Conservation (phyloP, 805 yeast genomes). For the Suhomyces canberraensis region DNA sequence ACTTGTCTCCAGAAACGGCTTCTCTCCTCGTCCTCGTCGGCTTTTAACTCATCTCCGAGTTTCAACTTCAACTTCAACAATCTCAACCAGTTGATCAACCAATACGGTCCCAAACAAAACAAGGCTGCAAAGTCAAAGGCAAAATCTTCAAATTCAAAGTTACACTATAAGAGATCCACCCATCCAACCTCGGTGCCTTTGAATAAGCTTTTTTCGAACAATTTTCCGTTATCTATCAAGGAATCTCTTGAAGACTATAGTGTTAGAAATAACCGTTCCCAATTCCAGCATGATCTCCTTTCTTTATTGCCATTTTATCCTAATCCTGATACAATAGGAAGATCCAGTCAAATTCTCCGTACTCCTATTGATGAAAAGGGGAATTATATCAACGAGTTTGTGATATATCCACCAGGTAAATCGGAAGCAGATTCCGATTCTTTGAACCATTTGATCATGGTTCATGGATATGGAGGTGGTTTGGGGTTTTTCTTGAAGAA, state of each 20-base stretch:
- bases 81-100: slow-evolving; percentile 3
- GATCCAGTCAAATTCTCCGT: slow-evolving; percentile 29
- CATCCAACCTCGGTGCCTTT: slow-evolving; percentile 70
- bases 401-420: slow-evolving; percentile 30
- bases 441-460: slow-evolving; percentile 39
- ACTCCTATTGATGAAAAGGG: slow-evolving; percentile 29
- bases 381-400: slow-evolving; percentile 39
- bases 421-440: slow-evolving; percentile 13
- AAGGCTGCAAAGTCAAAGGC: background rate
- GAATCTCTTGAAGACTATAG: slow-evolving; percentile 55
- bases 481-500: slow-evolving; percentile 43
- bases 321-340: slow-evolving; percentile 23
- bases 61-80: slow-evolving; percentile 5
- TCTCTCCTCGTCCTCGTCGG: background rate
- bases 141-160: background rate
- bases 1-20: background rate
- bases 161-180: slow-evolving; percentile 47
- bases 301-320: slow-evolving; percentile 47
- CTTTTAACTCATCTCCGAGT: slow-evolving; percentile 5
- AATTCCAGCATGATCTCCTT: slow-evolving; percentile 47
- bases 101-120: background rate
- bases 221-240: slow-evolving; percentile 54
- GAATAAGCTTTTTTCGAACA: slow-evolving; percentile 46
- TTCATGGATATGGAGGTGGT: slow-evolving; percentile 46
- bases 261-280: slow-evolving; percentile 33